Evolutionary conservation across 2,329 filamentous ascomycete species (phyloP), one percentile per base, ranked within the genome.

Genomic region (Ploettnerulaceae sp.): DNA sequence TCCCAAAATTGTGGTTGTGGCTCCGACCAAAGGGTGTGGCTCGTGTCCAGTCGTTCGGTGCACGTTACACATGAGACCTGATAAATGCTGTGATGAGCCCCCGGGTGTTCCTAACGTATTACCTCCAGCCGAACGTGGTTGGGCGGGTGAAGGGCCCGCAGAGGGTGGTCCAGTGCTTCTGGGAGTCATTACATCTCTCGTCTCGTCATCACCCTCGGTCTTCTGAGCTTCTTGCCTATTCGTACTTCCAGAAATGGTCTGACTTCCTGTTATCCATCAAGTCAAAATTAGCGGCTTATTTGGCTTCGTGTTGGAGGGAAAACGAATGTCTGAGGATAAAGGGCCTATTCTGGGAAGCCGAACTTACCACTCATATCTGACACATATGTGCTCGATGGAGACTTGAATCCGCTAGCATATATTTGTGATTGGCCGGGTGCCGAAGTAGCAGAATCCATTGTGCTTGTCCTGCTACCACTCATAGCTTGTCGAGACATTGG

Each of bases 1-100:
- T 21, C 91, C 93, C 1, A 98, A 68, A 37, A 97, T 87, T 0
- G 93, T 97, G 0, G 93, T 97, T 0, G 93, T 96, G 4, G 93
- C 91, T 24, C 93, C 93, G 0, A 98, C 93, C 2, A 97, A 72
- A 2, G 93, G 86, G 61, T 87, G 89, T 2, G 93, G 93, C 63
- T 97, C 90, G 52, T 82, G 82, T 26, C 93, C 93, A 0, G 91
- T 97, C 1, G 93, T 97, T 54, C 90, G 73, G 58, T 83, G 79
- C n/a, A 84, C 80, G 61, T 84, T 84, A 61, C 80, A 84, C 79
- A 84, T 82, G 44, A 84, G 64, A 0, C 80, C 80, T 0, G 80
- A 84, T 8, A 83, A 67, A 60, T 84, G 80, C 5, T 77, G 61
- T 1, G 73, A 71, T 1, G 71, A 70, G 2, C 70, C 67, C n/a